Evolutionary conservation across 2,329 filamentous ascomycete genomes (phyloP).

Genomic region (Pseudogymnoascus sp.): DNA sequence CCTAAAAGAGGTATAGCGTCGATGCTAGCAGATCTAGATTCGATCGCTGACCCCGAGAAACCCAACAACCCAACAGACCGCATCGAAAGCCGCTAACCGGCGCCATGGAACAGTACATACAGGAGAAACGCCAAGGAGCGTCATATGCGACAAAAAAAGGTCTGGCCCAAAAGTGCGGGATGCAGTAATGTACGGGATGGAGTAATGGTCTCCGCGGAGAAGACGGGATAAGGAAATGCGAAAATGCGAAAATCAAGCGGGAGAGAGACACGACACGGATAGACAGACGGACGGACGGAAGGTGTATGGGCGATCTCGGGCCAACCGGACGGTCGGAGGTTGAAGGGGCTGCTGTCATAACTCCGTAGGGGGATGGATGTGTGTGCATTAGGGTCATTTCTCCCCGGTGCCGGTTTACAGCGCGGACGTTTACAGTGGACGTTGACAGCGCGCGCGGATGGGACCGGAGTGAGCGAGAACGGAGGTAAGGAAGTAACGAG

Average conservation of each 20-base stretch:
- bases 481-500: neutral
- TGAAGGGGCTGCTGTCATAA: neutral
- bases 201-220: neutral
- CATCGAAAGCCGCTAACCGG: neutral
- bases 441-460: neutral
- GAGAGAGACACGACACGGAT: neutral
- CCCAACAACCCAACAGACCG: conserved; percentile 3
- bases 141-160: neutral
- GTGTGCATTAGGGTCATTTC: neutral
- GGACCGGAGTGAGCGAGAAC: conserved; percentile 3
- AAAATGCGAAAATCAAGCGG: neutral
- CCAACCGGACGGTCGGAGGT: conserved; percentile 5
- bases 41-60: conserved; percentile 6
- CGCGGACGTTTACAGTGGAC: neutral
- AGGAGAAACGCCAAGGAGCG: neutral
- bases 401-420: neutral
- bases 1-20: neutral
- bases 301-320: conserved; percentile 11
- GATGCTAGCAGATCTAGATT: conserved; percentile 1
- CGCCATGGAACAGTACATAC: neutral
- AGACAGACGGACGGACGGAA: neutral
- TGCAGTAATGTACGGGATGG: neutral
- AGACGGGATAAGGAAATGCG: neutral
- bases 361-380: neutral
- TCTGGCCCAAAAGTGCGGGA: neutral